Evolutionary conservation across 1,139 yeast species (phyloP).

Genomic region (Kurtzmaniella quercitrusa): DNA sequence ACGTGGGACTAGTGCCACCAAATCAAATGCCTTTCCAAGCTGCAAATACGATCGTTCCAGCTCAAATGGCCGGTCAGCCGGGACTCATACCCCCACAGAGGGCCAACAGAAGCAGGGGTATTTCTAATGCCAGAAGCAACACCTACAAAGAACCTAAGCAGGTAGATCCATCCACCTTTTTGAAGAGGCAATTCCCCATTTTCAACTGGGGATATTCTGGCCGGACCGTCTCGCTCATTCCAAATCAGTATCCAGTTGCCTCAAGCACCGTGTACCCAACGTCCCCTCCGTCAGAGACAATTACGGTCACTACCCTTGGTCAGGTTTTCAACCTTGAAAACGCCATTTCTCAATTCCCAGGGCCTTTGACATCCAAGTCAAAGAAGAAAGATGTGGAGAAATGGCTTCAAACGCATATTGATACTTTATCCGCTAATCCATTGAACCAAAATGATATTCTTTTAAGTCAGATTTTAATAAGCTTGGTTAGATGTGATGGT

Average conservation of each 20-base stretch:
- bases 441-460: conserved; percentile 21
- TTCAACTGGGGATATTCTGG: conserved; percentile 62
- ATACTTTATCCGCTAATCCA: conserved; percentile 7
- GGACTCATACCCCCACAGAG: neutral
- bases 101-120: conserved; percentile 14
- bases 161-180: conserved; percentile 31
- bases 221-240: conserved; percentile 27
- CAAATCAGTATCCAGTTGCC: conserved; percentile 10
- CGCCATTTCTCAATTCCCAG: conserved; percentile 45
- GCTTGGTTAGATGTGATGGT: conserved; percentile 27
- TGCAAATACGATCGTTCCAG: conserved; percentile 2
- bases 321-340: conserved; percentile 16
- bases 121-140: conserved; percentile 25
- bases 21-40: conserved; percentile 5
- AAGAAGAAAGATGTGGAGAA: conserved; percentile 62
- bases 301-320: conserved; percentile 2
- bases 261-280: neutral
- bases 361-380: conserved; percentile 50
- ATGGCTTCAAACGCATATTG: conserved; percentile 43
- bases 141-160: conserved; percentile 23
- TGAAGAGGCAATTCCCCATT: conserved; percentile 69
- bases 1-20: conserved; percentile 4
- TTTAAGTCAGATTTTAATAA: conserved; percentile 26
- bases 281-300: neutral
- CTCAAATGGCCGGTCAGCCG: neutral